phyloP scores from a whole-genome alignment of 2,329 filamentous ascomycete genomes.

The Stagonosporopsis chrysanthemi region DNA sequence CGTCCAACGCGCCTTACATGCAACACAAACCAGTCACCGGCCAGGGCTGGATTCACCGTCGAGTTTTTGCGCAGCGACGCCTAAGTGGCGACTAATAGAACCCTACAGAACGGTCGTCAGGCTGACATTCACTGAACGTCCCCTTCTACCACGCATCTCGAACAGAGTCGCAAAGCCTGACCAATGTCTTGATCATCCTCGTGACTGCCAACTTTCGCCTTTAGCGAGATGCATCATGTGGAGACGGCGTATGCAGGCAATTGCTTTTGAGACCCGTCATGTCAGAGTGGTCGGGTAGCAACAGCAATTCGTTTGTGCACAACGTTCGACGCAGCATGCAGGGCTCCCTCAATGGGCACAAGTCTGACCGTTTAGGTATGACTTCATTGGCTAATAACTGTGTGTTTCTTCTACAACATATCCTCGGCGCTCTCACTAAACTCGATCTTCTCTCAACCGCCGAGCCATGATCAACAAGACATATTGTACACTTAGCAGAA shows the following conservation, averaged over 20 bases:
- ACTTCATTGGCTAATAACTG: slow-evolving; percentile 5
- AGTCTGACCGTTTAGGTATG: not conserved
- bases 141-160: not conserved
- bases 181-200: slow-evolving; percentile 26
- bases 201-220: slow-evolving; percentile 11
- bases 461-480: not conserved
- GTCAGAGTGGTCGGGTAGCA: slow-evolving; percentile 25
- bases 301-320: slow-evolving; percentile 22
- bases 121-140: slow-evolving; percentile 31
- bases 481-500: slow-evolving; percentile 65
- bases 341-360: slow-evolving; percentile 1
- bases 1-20: slow-evolving; percentile 29
- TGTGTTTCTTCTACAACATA: not conserved
- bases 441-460: not conserved
- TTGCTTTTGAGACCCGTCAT: slow-evolving; percentile 28
- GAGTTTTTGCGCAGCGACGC: slow-evolving; percentile 28
- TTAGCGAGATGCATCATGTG: slow-evolving; percentile 18
- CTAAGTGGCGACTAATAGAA: slow-evolving; percentile 45
- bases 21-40: slow-evolving; percentile 34
- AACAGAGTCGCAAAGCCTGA: slow-evolving; percentile 17
- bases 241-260: slow-evolving; percentile 25
- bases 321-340: slow-evolving; percentile 8
- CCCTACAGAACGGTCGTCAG: slow-evolving; percentile 29
- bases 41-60: slow-evolving; percentile 43
- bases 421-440: not conserved